Evolutionary conservation across 2,329 filamentous ascomycete species (phyloP).

Genomic region (Monilinia aucupariae): DNA sequence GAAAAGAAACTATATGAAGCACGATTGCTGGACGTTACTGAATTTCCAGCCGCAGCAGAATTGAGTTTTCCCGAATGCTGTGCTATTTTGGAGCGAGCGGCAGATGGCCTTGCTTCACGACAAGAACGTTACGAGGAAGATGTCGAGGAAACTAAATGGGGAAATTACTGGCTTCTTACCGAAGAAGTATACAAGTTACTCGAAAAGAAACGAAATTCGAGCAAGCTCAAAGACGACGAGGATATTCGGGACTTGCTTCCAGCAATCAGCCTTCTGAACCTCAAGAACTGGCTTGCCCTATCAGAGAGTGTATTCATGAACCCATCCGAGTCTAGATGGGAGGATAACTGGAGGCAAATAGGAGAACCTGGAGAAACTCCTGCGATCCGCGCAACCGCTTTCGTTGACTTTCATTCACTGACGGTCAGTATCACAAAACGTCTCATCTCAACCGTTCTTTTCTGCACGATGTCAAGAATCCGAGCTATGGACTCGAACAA

Average conservation of each 20-base stretch:
- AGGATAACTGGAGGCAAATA: constrained; percentile 63
- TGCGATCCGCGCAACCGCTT: constrained; percentile 65
- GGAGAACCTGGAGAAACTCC: constrained; percentile 52
- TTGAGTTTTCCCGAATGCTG: constrained; percentile 58
- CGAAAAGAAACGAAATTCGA: constrained; percentile 22
- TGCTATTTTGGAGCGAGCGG: constrained; percentile 59
- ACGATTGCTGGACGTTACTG: constrained; percentile 42
- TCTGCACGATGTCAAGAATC: constrained; percentile 64
- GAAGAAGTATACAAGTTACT: constrained; percentile 27
- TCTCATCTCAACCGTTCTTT: constrained; percentile 63
- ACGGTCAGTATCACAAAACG: constrained; percentile 62
- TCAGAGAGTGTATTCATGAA: constrained; percentile 74
- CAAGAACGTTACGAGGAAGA: constrained; percentile 60
- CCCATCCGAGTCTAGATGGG: constrained; percentile 44
- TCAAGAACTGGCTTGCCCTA: constrained; percentile 56
- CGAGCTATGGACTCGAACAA: constrained; percentile 40
- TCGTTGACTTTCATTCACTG: constrained; percentile 70
- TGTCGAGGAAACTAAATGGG: constrained; percentile 56
- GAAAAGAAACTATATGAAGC: constrained; percentile 22
- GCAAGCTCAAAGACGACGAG: constrained; percentile 23
- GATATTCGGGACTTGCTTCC: constrained; percentile 38
- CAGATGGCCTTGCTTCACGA: constrained; percentile 57
- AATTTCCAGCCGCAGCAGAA: constrained; percentile 69
- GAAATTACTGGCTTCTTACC: constrained; percentile 59
- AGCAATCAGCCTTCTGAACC: constrained; percentile 52